phyloP scores from a whole-genome alignment of 2,329 filamentous ascomycete genomes.

The Nemania abortiva region DNA sequence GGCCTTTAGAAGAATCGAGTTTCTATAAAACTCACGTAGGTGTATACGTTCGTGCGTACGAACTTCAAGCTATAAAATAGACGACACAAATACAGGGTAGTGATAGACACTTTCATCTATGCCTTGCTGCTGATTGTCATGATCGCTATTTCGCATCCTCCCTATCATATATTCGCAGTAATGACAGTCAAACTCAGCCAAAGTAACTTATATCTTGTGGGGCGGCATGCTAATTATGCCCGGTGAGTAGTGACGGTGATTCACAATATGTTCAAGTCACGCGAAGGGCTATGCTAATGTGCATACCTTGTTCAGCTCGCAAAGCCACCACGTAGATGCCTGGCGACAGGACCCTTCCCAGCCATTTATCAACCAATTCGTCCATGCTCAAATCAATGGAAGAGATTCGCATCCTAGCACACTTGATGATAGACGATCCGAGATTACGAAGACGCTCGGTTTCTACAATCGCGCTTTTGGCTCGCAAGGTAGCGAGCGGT shows the following conservation, averaged over 20 bases:
- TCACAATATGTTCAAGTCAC: neutral
- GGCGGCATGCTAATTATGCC: neutral
- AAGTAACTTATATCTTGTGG: neutral
- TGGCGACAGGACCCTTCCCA: conserved; percentile 18
- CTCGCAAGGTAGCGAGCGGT: neutral
- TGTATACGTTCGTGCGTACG: neutral
- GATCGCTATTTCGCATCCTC: neutral
- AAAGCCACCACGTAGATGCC: conserved; percentile 2
- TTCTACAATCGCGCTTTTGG: conserved; percentile 18
- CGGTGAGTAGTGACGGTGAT: conserved; percentile 1
- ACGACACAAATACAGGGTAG: neutral
- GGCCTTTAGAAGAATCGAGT: neutral
- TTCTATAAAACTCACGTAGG: neutral
- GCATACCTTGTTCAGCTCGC: neutral
- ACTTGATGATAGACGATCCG: neutral
- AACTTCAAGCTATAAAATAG: neutral
- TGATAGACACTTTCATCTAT: neutral
- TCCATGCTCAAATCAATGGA: neutral
- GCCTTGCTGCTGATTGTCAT: neutral
- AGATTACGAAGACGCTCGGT: conserved; percentile 1
- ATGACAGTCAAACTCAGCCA: neutral
- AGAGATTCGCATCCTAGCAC: neutral
- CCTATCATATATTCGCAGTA: neutral
- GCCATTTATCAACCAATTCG: conserved; percentile 19
- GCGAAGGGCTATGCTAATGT: neutral